phyloP scores from a whole-genome alignment of 2,329 filamentous ascomycete genomes.

The Hymenoscyphus albidus region DNA sequence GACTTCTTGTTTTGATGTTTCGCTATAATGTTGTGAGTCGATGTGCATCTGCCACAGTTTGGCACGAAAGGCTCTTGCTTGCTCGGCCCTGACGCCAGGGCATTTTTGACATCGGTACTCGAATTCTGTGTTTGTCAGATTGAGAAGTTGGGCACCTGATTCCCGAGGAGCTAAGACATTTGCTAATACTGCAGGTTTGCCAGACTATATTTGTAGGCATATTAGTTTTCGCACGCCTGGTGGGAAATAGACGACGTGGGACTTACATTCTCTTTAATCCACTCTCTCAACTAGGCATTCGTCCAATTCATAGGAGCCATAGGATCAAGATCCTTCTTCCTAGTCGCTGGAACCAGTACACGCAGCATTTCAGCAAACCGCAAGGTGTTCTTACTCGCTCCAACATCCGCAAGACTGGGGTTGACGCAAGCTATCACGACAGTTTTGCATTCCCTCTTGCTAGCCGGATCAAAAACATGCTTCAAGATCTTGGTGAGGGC shows the following conservation, averaged over 20 bases:
- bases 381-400: slow-evolving; percentile 73
- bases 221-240: neutral
- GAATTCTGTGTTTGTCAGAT: slow-evolving; percentile 40
- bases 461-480: slow-evolving; percentile 71
- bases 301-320: slow-evolving; percentile 39
- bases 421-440: slow-evolving; percentile 97
- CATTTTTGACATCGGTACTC: slow-evolving; percentile 41
- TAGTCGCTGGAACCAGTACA: slow-evolving; percentile 35
- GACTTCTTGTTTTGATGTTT: too few species aligned
- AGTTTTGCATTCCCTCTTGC: slow-evolving; percentile 78
- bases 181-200: slow-evolving; percentile 36
- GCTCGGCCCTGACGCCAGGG: slow-evolving; percentile 35
- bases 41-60: slow-evolving; percentile 44
- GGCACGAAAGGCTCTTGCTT: slow-evolving; percentile 40
- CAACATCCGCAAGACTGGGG: slow-evolving; percentile 90
- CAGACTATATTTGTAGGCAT: slow-evolving; percentile 35
- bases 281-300: slow-evolving; percentile 38
- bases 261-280: slow-evolving; percentile 42
- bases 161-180: slow-evolving; percentile 40
- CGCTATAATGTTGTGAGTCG: slow-evolving; percentile 34
- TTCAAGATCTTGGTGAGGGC: slow-evolving; percentile 79
- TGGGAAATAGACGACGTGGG: neutral
- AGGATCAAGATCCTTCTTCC: slow-evolving; percentile 26
- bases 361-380: slow-evolving; percentile 75
- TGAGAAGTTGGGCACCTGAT: slow-evolving; percentile 41